phyloP scores from a whole-genome alignment of 352 stramenopile genomes.

The Aphanomyces invadans region DNA sequence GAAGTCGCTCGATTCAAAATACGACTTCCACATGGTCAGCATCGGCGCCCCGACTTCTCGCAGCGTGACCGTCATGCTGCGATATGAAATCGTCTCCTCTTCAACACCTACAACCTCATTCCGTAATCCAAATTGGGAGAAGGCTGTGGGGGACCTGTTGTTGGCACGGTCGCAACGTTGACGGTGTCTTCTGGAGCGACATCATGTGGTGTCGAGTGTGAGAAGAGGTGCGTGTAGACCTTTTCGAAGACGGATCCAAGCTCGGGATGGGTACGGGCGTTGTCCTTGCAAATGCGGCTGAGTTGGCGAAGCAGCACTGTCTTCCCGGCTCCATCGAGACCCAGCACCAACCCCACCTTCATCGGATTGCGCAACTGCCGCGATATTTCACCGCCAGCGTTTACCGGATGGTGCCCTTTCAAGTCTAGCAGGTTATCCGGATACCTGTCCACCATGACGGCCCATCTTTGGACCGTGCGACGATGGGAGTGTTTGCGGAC shows the following conservation, averaged over 20 bases:
- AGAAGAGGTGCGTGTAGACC: conserved; percentile 27
- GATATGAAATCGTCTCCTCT: conserved; percentile 36
- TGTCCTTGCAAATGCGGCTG: conserved; percentile 5
- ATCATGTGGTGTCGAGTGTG: conserved; percentile 26
- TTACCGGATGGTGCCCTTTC: neutral
- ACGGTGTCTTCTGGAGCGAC: conserved; percentile 16
- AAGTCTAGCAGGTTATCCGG: neutral
- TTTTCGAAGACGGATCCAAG: conserved; percentile 30
- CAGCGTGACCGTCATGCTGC: conserved; percentile 35
- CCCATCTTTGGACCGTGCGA: neutral
- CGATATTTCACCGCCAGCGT: too few relatives aligned
- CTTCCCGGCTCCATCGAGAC: conserved; percentile 60
- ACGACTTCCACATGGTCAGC: conserved; percentile 63
- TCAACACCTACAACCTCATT: conserved; percentile 10
- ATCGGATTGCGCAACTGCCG: too few relatives aligned
- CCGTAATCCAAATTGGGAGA: neutral
- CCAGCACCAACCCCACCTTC: conserved; percentile 52
- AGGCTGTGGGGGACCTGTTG: neutral
- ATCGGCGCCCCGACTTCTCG: conserved; percentile 59
- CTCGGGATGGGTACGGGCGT: conserved; percentile 4
- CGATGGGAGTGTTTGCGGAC: conserved; percentile 9
- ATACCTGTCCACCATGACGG: neutral
- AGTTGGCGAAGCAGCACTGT: conserved; percentile 62
- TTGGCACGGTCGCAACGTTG: conserved; percentile 15
- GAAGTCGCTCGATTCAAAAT: conserved; percentile 55